Evolutionary conservation across 495 filamentous ascomycete genomes (phyloP).

Genomic region (Niebla homalea): DNA sequence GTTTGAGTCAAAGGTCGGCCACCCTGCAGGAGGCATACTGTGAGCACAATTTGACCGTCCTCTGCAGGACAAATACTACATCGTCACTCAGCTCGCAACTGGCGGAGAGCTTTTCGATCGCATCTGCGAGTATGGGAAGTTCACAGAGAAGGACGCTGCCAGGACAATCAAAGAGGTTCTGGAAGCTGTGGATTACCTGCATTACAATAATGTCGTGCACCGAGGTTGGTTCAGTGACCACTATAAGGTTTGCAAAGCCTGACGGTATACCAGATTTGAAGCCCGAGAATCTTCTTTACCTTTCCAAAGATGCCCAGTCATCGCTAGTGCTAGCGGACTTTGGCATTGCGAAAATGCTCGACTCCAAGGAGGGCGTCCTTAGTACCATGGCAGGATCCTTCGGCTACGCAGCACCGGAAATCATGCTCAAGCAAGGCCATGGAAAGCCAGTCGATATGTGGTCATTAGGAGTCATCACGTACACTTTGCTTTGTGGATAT

Average conservation of each 20-base stretch:
- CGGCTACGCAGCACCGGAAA: conserved; percentile 93
- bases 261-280: conserved; percentile 61
- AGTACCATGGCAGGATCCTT: conserved; percentile 99
- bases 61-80: conserved; percentile 94
- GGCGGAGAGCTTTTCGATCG: conserved; percentile 96
- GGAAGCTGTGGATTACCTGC: conserved; percentile 87
- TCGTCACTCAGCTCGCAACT: conserved; percentile 92
- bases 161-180: conserved; percentile 93
- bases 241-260: neutral
- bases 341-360: conserved; percentile 97
- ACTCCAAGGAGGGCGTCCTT: conserved; percentile 75
- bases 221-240: conserved; percentile 46
- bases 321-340: conserved; percentile 92
- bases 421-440: conserved; percentile 95
- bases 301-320: conserved; percentile 61
- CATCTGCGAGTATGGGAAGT: conserved; percentile 96
- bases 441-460: conserved; percentile 99
- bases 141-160: conserved; percentile 97
- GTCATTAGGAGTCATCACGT: conserved; percentile 97
- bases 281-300: conserved; percentile 94
- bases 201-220: conserved; percentile 91
- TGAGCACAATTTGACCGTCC: too few species aligned
- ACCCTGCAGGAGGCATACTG: neutral
- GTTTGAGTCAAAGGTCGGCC: conserved; percentile 77
- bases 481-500: conserved; percentile 98